Evolutionary conservation across 441 rosid species (phyloP).

Genomic region (Macaranga tanarius): DNA sequence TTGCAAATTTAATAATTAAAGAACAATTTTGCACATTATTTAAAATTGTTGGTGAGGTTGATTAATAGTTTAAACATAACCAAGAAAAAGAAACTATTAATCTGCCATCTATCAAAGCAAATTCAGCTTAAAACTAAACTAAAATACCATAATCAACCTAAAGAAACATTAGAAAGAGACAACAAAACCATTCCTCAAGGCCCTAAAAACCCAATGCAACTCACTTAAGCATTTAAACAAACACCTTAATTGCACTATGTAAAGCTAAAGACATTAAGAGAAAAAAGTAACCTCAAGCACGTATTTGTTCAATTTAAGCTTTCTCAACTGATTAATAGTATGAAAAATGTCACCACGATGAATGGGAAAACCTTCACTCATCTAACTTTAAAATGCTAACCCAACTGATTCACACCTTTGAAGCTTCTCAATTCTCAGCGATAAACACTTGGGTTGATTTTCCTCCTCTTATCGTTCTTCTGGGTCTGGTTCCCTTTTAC

Average conservation of each 20-base stretch:
- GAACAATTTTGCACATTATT: no score
- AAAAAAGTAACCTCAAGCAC: conserved; percentile 62
- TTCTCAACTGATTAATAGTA: conserved; percentile 77
- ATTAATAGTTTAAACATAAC: no score
- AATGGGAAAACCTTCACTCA: conserved; percentile 82
- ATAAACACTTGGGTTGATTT: conserved; percentile 48
- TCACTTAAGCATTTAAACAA: conserved; percentile 24
- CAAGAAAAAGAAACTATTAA: background rate
- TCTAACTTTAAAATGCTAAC: conserved; percentile 78
- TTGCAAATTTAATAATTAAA: background rate
- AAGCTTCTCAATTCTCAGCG: conserved; percentile 69
- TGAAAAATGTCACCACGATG: conserved; percentile 87
- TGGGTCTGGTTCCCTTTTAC: conserved; percentile 22
- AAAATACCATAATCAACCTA: background rate
- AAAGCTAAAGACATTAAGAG: conserved; percentile 11
- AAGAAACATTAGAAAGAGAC: background rate
- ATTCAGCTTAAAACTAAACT: no score
- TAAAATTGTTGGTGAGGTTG: no score
- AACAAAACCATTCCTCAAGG: background rate
- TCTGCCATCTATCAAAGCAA: background rate
- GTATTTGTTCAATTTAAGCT: conserved; percentile 58
- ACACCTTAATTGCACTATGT: background rate
- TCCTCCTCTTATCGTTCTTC: conserved; percentile 32
- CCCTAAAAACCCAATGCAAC: background rate
- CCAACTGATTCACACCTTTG: conserved; percentile 59